phyloP scores from a whole-genome alignment of 768 basidiomycete genomes.

The Suillus subalutaceus region DNA sequence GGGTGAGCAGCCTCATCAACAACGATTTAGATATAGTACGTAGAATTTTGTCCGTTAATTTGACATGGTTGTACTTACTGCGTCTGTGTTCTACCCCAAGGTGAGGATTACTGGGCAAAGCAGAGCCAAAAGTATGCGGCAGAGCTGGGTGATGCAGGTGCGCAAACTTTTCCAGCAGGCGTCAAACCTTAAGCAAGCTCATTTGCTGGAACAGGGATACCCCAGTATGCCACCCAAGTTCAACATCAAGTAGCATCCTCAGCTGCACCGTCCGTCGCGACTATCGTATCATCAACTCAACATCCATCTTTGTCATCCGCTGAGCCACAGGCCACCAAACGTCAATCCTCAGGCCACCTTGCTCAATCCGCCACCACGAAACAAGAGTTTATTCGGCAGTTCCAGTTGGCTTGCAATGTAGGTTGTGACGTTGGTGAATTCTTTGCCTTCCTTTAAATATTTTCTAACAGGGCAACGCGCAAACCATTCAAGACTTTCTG shows the following conservation, averaged over 20 bases:
- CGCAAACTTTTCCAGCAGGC: background rate
- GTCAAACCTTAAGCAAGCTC: background rate
- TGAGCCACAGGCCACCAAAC: no score
- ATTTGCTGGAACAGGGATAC: background rate
- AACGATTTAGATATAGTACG: background rate
- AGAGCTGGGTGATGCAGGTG: background rate
- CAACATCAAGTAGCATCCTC: background rate
- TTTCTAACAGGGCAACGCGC: background rate
- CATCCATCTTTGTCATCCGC: background rate
- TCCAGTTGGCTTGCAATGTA: constrained; percentile 26
- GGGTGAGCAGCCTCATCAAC: background rate
- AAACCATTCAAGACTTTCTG: background rate
- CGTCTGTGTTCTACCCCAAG: background rate
- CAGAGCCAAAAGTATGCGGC: constrained; percentile 3
- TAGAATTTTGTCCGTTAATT: background rate
- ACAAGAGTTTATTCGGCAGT: constrained; percentile 23
- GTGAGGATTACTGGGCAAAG: constrained; percentile 1
- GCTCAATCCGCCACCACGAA: constrained; percentile 6
- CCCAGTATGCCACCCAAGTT: background rate
- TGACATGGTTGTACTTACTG: background rate
- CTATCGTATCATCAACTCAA: background rate
- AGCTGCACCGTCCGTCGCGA: background rate
- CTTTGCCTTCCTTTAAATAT: background rate
- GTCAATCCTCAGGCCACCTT: background rate
- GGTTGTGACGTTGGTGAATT: constrained; percentile 10